Percentiles rank a stretch among this genome's conserved stretches.
Evolutionary conservation across 352 stramenopile species (phyloP).

Genomic region (Globisporangium polare): DNA sequence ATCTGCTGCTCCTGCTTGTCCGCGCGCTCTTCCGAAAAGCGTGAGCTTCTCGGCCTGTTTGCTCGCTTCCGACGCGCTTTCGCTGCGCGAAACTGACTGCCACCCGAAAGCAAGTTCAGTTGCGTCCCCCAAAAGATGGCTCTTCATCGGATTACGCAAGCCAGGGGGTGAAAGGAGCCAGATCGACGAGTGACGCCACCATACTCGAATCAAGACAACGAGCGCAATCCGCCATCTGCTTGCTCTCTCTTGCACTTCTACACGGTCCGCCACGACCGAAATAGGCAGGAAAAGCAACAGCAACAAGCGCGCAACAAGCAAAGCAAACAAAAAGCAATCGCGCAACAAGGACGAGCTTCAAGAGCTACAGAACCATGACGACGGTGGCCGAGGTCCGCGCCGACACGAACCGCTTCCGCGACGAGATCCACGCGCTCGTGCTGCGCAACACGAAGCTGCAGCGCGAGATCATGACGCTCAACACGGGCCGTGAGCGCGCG

Average conservation of each 20-base stretch:
- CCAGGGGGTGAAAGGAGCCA: background rate
- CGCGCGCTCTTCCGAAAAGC: too few relatives aligned
- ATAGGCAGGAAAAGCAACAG: background rate
- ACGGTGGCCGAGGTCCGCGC: slow-evolving; percentile 28
- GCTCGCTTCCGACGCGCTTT: too few relatives aligned
- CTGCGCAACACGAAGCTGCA: slow-evolving; percentile 62
- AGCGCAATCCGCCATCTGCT: background rate
- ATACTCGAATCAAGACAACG: background rate
- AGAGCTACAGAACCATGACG: background rate
- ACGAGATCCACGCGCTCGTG: slow-evolving; percentile 57
- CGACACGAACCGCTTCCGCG: slow-evolving; percentile 54
- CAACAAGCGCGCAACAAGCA: background rate
- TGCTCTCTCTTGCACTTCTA: slow-evolving; percentile 3
- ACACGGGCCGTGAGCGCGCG: slow-evolving; percentile 42
- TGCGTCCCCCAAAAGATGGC: background rate
- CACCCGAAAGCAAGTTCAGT: background rate
- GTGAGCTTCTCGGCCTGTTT: too few relatives aligned
- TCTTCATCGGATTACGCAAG: background rate
- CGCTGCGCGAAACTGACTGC: background rate
- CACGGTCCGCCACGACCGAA: background rate
- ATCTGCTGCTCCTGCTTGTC: too few relatives aligned
- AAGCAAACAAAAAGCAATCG: too few relatives aligned
- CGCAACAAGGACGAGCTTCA: background rate
- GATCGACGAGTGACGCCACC: background rate
- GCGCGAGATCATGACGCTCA: slow-evolving; percentile 52